Evolutionary conservation across 148 eudicot genomes (phyloP), one percentile per base, ranked within the genome.

Genomic region (Hydrangea macrophylla): DNA sequence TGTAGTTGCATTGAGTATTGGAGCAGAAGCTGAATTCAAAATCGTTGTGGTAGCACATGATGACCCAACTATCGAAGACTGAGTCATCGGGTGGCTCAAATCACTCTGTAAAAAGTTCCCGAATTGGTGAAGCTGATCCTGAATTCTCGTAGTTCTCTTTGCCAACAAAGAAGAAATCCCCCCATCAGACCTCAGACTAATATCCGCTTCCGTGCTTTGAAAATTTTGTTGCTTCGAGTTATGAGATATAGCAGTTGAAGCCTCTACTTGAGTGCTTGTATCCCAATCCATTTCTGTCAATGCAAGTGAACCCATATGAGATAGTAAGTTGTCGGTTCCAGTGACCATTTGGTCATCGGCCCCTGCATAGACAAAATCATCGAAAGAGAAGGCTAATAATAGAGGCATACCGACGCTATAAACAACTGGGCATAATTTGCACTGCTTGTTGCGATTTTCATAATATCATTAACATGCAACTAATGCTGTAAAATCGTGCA

Each of bases 211-310:
- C 70, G 65, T 39, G 32, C 58, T 70, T 36, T 55, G 68, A 64
- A 67, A 50, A 67, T 67, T 73, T 12, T 68, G 80, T 15, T 73
- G 84, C 72, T 76, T 79, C 53, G 60, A 62, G 69, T 83, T 83
- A 67, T 76, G 76, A 61, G 59, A 67, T 28, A 44, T 27, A 30
- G 78, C 75, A 79, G 79, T 67, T 53, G 79, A 64, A 26, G 80
- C 61, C 64, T 84, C 86, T 20, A 68, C 78, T 81, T 84, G 88
- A 77, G 78, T 85, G 64, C 68, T 77, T 3, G 57, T 70, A 67
- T 89, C 89, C 82, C 82, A 79, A 24, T 82, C 89, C 84, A 76
- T 92, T 79, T 87, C 98, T 92, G 98, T 77, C 88, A 92, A 92
- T 80, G 92, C 86, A 84, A 89, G 89, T 77, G 88, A 89, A 89